A percentile compares a stretch with the other conserved stretches of the same genome.
Evolutionary conservation across 2,329 filamentous ascomycete genomes (phyloP).

Genomic region (Elsinoe australis): DNA sequence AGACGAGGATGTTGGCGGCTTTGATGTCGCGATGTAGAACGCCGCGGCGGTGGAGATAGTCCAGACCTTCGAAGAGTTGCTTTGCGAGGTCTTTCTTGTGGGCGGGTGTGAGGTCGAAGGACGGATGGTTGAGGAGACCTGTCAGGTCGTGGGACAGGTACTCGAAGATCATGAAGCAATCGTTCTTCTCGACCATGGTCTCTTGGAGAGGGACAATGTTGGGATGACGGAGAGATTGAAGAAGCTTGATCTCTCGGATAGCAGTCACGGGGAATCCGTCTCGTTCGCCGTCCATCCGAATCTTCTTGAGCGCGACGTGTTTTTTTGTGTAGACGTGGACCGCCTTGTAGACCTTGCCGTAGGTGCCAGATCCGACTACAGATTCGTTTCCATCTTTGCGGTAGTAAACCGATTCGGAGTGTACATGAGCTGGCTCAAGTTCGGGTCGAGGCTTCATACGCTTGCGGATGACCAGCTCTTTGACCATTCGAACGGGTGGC

Average conservation of each 20-base stretch:
- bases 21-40: slow-evolving; percentile 98
- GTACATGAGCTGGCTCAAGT: slow-evolving; percentile 62
- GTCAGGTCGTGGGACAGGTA: slow-evolving; percentile 95
- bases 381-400: slow-evolving; percentile 96
- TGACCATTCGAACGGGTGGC: slow-evolving; percentile 28
- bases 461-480: slow-evolving; percentile 56
- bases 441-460: slow-evolving; percentile 63
- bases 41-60: slow-evolving; percentile 87
- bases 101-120: slow-evolving; percentile 71
- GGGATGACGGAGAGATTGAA: slow-evolving; percentile 74
- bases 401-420: slow-evolving; percentile 85
- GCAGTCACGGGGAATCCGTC: slow-evolving; percentile 90
- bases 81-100: slow-evolving; percentile 91
- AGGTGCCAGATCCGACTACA: slow-evolving; percentile 89
- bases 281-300: slow-evolving; percentile 86
- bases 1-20: slow-evolving; percentile 91
- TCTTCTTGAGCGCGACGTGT: slow-evolving; percentile 78
- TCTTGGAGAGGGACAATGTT: slow-evolving; percentile 80
- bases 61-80: slow-evolving; percentile 87
- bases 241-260: slow-evolving; percentile 80
- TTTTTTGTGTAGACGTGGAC: slow-evolving; percentile 83
- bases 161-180: slow-evolving; percentile 99
- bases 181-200: slow-evolving; percentile 97
- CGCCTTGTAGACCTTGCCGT: slow-evolving; percentile 93
- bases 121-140: slow-evolving; percentile 87